A percentile compares a stretch with the other conserved stretches of the same genome.
Evolutionary conservation across 1,284 basidiomycete genomes (phyloP).

Genomic region (Pascua sp.): DNA sequence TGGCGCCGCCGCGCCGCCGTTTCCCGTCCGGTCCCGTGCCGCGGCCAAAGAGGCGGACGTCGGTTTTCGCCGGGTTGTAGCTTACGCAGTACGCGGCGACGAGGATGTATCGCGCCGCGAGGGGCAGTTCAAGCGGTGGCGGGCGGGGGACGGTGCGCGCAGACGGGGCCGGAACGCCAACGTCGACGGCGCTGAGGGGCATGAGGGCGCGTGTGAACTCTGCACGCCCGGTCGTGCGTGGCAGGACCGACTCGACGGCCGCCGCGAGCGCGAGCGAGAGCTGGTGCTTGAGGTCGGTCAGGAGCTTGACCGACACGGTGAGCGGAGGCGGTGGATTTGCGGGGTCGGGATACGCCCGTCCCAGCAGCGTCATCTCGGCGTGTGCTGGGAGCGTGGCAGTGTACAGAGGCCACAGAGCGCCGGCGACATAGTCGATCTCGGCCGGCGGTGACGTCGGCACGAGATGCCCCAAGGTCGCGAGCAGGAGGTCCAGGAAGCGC

Average conservation of each 20-base stretch:
- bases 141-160: constrained; percentile 27
- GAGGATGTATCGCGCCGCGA: constrained; percentile 69
- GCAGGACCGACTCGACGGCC: constrained; percentile 38
- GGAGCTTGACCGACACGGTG: constrained; percentile 35
- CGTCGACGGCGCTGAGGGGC: constrained; percentile 1
- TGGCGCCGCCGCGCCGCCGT: constrained; percentile 55
- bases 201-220: constrained; percentile 29
- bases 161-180: constrained; percentile 5
- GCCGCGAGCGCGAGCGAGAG: constrained; percentile 36
- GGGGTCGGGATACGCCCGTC: constrained; percentile 18
- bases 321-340: constrained; percentile 26
- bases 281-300: constrained; percentile 45
- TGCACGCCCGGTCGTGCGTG: constrained; percentile 24
- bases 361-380: constrained; percentile 30
- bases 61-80: constrained; percentile 77
- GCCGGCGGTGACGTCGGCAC: constrained; percentile 57
- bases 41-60: constrained; percentile 72
- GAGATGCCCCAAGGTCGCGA: constrained; percentile 64
- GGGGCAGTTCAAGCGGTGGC: constrained; percentile 51
- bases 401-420: constrained; percentile 69
- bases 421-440: constrained; percentile 71
- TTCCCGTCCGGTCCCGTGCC: constrained; percentile 65
- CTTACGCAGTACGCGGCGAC: constrained; percentile 80
- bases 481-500: constrained; percentile 64
- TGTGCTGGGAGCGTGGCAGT: constrained; percentile 40